Evolutionary conservation across 1,284 basidiomycete genomes (phyloP).

Genomic region (Inonotus hispidus): DNA sequence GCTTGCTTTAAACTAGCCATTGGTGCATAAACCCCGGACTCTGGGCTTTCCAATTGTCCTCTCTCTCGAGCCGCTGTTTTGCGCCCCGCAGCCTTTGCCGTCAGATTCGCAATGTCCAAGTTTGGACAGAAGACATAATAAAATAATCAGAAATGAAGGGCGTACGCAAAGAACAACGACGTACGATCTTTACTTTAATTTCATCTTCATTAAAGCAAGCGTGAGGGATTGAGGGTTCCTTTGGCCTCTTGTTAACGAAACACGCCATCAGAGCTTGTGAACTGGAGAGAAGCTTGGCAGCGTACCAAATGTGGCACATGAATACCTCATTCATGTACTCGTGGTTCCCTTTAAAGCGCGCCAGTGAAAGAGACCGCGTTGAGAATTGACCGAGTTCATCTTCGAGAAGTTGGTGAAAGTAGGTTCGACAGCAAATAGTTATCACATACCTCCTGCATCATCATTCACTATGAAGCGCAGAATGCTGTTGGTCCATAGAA

Average conservation of each 20-base stretch:
- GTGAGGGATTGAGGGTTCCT: conserved; percentile 40
- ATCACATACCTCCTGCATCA: conserved; percentile 54
- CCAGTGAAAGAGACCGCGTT: conserved; percentile 60
- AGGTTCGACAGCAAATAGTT: neutral
- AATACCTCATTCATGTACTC: conserved; percentile 80
- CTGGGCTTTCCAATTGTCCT: neutral
- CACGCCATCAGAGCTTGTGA: neutral
- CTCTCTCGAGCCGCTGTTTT: conserved; percentile 6
- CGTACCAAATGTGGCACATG: conserved; percentile 59
- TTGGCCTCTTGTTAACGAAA: conserved; percentile 38
- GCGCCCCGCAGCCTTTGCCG: conserved; percentile 20
- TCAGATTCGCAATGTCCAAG: conserved; percentile 23
- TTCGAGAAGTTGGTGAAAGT: conserved; percentile 21
- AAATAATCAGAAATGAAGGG: neutral
- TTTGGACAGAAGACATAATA: conserved; percentile 11
- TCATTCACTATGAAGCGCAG: conserved; percentile 53
- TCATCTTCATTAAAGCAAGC: conserved; percentile 56
- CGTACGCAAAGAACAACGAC: conserved; percentile 23
- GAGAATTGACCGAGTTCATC: conserved; percentile 71
- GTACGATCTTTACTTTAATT: conserved; percentile 53
- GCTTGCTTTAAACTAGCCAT: conserved; percentile 11
- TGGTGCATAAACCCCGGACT: conserved; percentile 7
- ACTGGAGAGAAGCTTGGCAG: conserved; percentile 1
- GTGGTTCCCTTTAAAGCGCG: conserved; percentile 72
- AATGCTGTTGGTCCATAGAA: conserved; percentile 33